Evolutionary conservation across 73 alveolate genomes (phyloP), one percentile per base, ranked within the genome.

Genomic region (Tetrahymena elliotti): DNA sequence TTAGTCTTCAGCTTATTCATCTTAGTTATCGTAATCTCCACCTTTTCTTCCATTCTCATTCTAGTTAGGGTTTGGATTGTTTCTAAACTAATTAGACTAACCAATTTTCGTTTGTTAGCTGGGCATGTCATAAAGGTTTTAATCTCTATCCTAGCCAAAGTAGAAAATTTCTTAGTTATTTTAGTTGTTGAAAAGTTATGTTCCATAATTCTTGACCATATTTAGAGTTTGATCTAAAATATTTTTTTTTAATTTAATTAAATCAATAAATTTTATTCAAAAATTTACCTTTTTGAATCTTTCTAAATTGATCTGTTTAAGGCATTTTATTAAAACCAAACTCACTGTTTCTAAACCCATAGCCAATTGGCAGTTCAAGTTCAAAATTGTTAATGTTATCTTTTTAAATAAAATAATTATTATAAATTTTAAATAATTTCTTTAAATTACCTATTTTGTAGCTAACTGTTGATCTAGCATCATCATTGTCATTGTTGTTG

Each of bases 311-410:
- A 24, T 94, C 35, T 31, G 93, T 82, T 20, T 92, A 93, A 24
- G 96, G 96, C n/a, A 95, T 93, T 16, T 52, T 35, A 92, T 92
- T 93, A 40, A 94, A 88, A 4, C 95, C 96, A 33, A 95, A 84
- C 47, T 93, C 95, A 93, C 96, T 83, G 53, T 95, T 94, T 38
- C 96, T 93, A 33, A 93, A 94, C 5, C 96, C 96, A 41, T 27
- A 36, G 12, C 94, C 95, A 22, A 94, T 52, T 38, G 97, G 95
- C 6, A 94, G 31, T 35, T 95, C 95, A 39, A 47, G 93, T 13
- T 83, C 96, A 93, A 93, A 92, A 52, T 94, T 31, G 83, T 84
- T 94, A 15, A 93, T 53, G 53, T 93, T 95, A 31, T 92, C 95
- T 93, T 68, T 40, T 33, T 24, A 35, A 27, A 22, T 10, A 40